phyloP scores from a whole-genome alignment of 139 green algal genomes.

The Chlorella vulgaris region DNA sequence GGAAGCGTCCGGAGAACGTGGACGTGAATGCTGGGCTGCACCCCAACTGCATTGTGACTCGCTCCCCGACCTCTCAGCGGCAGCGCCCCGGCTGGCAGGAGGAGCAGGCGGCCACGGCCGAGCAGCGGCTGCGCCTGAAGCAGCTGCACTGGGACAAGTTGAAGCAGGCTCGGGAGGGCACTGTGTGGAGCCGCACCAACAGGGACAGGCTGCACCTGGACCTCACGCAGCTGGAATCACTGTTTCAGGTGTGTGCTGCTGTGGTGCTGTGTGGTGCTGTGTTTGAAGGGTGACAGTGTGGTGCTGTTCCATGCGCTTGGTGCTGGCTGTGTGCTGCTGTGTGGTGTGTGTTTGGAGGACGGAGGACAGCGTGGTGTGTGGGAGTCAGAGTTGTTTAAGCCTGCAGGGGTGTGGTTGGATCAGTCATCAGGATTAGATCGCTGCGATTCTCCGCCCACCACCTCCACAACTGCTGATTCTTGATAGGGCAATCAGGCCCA shows the following conservation, averaged over 20 bases:
- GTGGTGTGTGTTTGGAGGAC: too few species aligned
- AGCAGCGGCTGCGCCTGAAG: constrained; percentile 72
- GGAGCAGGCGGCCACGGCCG: constrained; percentile 41
- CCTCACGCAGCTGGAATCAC: constrained; percentile 66
- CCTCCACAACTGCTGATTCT: too few species aligned
- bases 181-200: constrained; percentile 65
- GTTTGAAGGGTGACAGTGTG: not conserved
- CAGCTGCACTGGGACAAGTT: constrained; percentile 90
- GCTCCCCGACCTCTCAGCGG: not conserved
- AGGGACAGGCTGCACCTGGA: constrained; percentile 51
- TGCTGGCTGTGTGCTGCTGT: too few species aligned
- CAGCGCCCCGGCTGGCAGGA: not conserved
- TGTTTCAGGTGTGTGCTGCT: constrained; percentile 52
- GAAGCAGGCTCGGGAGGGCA: constrained; percentile 52
- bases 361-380: too few species aligned
- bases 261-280: not conserved
- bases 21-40: not conserved
- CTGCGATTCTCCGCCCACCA: too few species aligned
- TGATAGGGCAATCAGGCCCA: too few species aligned
- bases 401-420: too few species aligned
- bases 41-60: constrained; percentile 1
- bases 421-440: too few species aligned
- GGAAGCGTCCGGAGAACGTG: not conserved
- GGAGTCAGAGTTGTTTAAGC: too few species aligned
- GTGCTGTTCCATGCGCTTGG: too few species aligned